Base-by-base conservation (phyloP, 2,329 filamentous ascomycete species). In the Alternaria sp. region DNA sequence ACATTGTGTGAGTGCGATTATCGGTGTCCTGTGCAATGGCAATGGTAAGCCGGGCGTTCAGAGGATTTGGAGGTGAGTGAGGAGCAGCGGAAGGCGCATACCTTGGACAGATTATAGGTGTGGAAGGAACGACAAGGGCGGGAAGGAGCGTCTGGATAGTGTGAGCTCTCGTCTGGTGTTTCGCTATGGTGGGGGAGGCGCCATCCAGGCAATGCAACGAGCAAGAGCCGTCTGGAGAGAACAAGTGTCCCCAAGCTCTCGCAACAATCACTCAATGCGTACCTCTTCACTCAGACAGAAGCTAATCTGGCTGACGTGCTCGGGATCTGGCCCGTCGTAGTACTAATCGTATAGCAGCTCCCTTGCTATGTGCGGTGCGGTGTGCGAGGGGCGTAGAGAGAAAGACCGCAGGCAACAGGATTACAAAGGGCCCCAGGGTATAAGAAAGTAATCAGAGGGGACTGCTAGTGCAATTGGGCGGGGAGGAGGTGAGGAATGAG, bases 1-100 rank as follows among this genome's bases (percentile, higher is more conserved):
- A 96, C 93, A 97, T 76, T 67, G 39, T 61, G 66, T 51, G 57
- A 18, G 55, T 51, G 64, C 44, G 49, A 52, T 60, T 59, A 54
- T 12, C 42, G 36, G 8, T 24, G 34, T 38, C 38, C 47, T 41
- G 26, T 59, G 49, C 28, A 43, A 43, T 55, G 62, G 59, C 42
- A 52, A 62, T 61, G 41, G 59, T 68, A 28, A 67, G 66, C 39
- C 59, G 51, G 47, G 64, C n/a, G 41, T 5, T 44, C 51, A 36
- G 42, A 58, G 51, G 43, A 58, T 43, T 39, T 7, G 18, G 24
- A 9, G 24, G 32, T 47, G 41, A 39, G 46, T 32, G 20, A 39
- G 11, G 28, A 38, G 34, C 24, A 32, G 14, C 24, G 51, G 41
- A 44, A 43, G 53, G 55, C 54, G 63, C 60, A 52, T 67, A 70